Evolutionary conservation across 495 filamentous ascomycete genomes (phyloP), one percentile per base, ranked within the genome.

Genomic region (Hypomontagnella submonticulosa): DNA sequence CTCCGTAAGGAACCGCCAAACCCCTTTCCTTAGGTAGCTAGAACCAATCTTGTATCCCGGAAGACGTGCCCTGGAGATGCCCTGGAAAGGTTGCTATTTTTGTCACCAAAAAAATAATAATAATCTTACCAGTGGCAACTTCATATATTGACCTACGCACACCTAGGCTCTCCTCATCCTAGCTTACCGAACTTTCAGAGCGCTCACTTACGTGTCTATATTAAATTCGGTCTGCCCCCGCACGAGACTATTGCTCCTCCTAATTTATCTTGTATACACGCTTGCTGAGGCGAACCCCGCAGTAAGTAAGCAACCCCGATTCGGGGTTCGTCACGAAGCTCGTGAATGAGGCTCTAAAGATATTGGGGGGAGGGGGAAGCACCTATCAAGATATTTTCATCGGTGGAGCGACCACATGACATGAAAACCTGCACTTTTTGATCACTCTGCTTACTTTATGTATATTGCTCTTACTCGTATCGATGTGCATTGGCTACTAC

Each of bases 91-190:
- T 43, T 63, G 49, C 65, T 68, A 68, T 59, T 68, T 68, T 61
- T 38, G 63, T 56, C 51, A 3, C 15, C 18, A 7, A 11, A 23
- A 19, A n/a, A n/a, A n/a, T n/a, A n/a, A n/a, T n/a, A n/a, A 20
- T 15, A 43, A 58, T 48, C 59, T 54, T 54, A 34, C 53, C 59
- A 20, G 66, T 69, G 66, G 66, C 60, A 18, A 69, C 40, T 7
- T 69, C 34, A 47, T 64, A 64, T 64, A 69, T 69, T 63, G 49
- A 63, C 58, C 54, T 63, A 50, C 65, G 32, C 48, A 61, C 48
- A 60, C 52, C 58, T 57, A 36, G 19, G 23, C 36, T 40, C 37
- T 56, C 60, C 33, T 42, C 49, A 32, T 56, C 49, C 50, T 46
- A 38, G 51, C 59, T 63, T 63, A 62, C 58, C 57, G 44, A 58